Evolutionary conservation across 2,329 filamentous ascomycete species (phyloP).

Genomic region (Podosphaera xanthii): DNA sequence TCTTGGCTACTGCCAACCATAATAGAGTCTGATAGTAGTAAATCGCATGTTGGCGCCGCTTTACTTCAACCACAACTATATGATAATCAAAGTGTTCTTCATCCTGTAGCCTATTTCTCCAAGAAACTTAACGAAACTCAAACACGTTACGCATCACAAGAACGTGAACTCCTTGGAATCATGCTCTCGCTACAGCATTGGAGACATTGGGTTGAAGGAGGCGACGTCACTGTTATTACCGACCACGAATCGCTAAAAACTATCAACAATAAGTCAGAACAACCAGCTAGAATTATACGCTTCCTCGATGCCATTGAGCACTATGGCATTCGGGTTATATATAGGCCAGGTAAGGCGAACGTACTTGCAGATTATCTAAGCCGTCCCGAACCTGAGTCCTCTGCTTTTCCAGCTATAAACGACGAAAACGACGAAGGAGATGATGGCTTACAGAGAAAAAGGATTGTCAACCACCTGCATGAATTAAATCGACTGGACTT

Average conservation of each 20-base stretch:
- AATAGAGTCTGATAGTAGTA: not conserved
- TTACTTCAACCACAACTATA: not conserved
- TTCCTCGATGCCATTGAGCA: not conserved
- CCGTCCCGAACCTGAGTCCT: not conserved
- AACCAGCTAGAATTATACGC: not conserved
- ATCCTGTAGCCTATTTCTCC: not conserved
- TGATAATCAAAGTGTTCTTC: not conserved
- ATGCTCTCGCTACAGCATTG: not conserved
- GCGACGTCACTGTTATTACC: not conserved
- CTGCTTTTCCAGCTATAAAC: not conserved
- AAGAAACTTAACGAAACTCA: not conserved
- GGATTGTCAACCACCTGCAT: not conserved
- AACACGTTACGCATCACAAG: not conserved
- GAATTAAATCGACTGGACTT: not conserved
- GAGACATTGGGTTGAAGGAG: not conserved
- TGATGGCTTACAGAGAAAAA: not conserved
- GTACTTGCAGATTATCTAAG: not conserved
- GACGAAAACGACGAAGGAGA: not conserved
- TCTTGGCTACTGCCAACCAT: not conserved
- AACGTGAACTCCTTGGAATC: not conserved
- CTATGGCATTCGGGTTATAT: not conserved
- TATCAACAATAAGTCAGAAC: not conserved
- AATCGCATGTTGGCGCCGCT: not conserved
- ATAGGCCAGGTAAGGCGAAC: not conserved
- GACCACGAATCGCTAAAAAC: not conserved